These are phyloP conservation scores for Boehmeria nivea DNA, from an alignment of 306 rosid species.

Conservation along the genomic window DNA sequence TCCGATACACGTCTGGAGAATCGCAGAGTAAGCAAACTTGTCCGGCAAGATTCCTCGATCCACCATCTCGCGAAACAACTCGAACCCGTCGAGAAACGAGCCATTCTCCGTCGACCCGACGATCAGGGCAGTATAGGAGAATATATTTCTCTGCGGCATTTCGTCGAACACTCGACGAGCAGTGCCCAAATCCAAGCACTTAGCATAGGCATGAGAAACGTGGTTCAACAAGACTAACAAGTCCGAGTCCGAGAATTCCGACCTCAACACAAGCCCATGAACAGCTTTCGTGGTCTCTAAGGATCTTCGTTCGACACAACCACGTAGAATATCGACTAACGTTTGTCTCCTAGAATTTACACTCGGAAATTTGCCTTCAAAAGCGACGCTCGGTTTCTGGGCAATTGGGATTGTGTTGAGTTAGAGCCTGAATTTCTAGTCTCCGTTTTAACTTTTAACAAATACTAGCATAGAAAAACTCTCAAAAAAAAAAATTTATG, in stretches of 20 bases:
- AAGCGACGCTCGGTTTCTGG: slow-evolving; percentile 18
- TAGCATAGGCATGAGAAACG: slow-evolving; percentile 41
- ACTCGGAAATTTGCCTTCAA: slow-evolving; percentile 17
- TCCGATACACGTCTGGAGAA: slow-evolving; percentile 59
- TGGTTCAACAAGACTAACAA: slow-evolving; percentile 53
- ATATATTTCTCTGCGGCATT: slow-evolving; percentile 52
- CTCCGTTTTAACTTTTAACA: neutral
- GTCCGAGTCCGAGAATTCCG: slow-evolving; percentile 31
- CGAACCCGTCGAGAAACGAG: slow-evolving; percentile 37
- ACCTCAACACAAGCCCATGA: slow-evolving; percentile 57
- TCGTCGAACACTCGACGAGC: slow-evolving; percentile 52
- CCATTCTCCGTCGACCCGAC: slow-evolving; percentile 48
- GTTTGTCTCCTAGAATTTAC: slow-evolving; percentile 27
- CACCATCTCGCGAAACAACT: slow-evolving; percentile 54
- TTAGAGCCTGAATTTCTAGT: slow-evolving; percentile 16
- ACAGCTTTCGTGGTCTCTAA: slow-evolving; percentile 34
- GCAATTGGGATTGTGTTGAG: slow-evolving; percentile 8
- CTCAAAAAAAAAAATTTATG: neutral
- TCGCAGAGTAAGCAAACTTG: slow-evolving; percentile 57
- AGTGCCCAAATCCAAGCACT: slow-evolving; percentile 38
- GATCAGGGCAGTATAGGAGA: slow-evolving; percentile 72
- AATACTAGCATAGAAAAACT: slow-evolving; percentile 7
- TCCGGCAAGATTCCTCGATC: slow-evolving; percentile 41
- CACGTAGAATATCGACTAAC: slow-evolving; percentile 48
- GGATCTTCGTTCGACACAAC: slow-evolving; percentile 30